Evolutionary conservation across 202 grass and related monocot genomes (phyloP), one percentile per base, ranked within the genome.

Genomic region (Brachypodium distachyon): DNA sequence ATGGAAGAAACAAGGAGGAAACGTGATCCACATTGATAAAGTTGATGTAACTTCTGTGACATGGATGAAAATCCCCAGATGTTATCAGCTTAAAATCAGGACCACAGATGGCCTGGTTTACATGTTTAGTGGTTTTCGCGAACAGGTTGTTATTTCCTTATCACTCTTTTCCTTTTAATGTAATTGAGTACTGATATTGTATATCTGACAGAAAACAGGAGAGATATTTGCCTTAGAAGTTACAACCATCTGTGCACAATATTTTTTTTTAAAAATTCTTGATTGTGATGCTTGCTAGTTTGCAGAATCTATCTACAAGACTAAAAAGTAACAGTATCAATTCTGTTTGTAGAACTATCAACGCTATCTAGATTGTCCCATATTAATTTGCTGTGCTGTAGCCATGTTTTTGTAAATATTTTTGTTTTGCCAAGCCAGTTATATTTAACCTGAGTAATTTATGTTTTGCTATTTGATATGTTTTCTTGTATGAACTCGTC

Each of bases 1-100:
- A 78, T 99, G 96, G 96, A 95, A 71, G 73, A 95, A 81, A 64
- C 89, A 89, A 83, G 96, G 96, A 72, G 96, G 96, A 73, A 99
- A 99, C 66, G 85, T 80, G 31, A 88, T 99, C 14, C 74, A 85
- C 49, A 82, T 93, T 32, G 87, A 92, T 44, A 99, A 99, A 91
- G 51, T 39, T 62, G 96, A 99, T 86, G 73, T 99, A 76, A 70
- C 53, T 17, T 77, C 89, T 50, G 41, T 91, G 25, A 85, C 76
- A 44, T 99, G 96, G 96, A 95, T 93, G 89, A 99, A 99, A 91
- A 74, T 99, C 33, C 89, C 96, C 12, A 89, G 85, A 57, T 52
- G 87, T 34, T 91, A 89, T 83, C 92, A 99, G 74, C 83, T 99
- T 64, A 87, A 83, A 39, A 81, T 99, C 53, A 90, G 77, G 72